Base-by-base conservation (phyloP, 2,329 filamentous ascomycete genomes). In the Leptographium wingfieldii region DNA sequence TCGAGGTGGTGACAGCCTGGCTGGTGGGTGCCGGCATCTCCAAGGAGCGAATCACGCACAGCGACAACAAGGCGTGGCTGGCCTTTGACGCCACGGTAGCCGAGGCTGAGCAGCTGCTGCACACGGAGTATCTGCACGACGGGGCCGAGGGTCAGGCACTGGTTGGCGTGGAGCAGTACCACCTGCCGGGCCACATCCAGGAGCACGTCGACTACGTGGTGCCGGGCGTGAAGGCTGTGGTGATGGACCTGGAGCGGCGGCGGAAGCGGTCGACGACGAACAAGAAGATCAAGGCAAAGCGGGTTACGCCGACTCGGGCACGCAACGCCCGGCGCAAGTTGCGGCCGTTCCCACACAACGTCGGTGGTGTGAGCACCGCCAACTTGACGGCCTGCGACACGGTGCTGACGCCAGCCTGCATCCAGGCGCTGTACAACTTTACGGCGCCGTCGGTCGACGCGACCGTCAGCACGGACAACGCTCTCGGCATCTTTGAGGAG, bases 161-260 rank as follows among this genome's bases (percentile, higher is more conserved):
- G 22, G 64, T 66, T 46, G 65, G 65, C 29, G 67, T 65, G 22
- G 48, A 60, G 3, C 19, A 56, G 53, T 68, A 68, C 65, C 77
- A 78, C 61, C 68, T 82, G 3, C 79, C 79, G 1, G 69, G 71
- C 31, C 67, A 75, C 49, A 63, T 82, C n/a, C 71, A 72, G 43
- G 64, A 72, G n/a, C 77, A 81, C 60, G 71, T 82, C 57, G 79
- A 82, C 68, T 82, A 80, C 66, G 75, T 82, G 48, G 81, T 76
- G 1, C 79, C 80, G 0, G 78, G 78, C 6, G 43, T 60, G 25
- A 62, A 59, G 49, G 35, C 27, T 25, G 33, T 22, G 16, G 7
- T 49, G 11, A 57, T 51, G n/a, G 53, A 59, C 31, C 19, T 60
- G 35, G 25, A 53, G 33, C 56, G 56, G 16, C 51, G 16, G 52